Conservation (phyloP, 108 stramenopile genomes). For the Skeletonema potamos region DNA sequence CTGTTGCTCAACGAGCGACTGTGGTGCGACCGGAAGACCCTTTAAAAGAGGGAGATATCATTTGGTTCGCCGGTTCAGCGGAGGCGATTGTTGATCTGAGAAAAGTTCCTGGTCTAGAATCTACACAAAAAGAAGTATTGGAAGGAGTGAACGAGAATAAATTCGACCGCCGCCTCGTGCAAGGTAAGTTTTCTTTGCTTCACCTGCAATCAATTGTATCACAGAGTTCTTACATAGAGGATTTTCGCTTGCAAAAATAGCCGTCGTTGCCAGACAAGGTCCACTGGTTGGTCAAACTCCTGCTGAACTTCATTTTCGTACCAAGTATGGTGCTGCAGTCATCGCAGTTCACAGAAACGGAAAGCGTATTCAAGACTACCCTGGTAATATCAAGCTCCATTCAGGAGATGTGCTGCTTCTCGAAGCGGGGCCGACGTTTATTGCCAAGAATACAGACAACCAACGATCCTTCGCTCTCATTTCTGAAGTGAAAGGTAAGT, state of each 20-base stretch:
- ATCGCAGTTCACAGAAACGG: constrained; percentile 86
- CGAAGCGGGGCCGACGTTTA: constrained; percentile 85
- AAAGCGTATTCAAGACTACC: constrained; percentile 76
- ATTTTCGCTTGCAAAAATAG: constrained; percentile 9
- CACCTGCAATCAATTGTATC: background rate
- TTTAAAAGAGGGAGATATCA: constrained; percentile 41
- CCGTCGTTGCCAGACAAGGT: constrained; percentile 73
- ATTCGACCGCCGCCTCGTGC: constrained; percentile 76
- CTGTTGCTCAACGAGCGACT: constrained; percentile 57
- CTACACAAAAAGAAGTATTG: constrained; percentile 66
- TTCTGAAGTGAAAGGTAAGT: constrained; percentile 59
- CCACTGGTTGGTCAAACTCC: constrained; percentile 81
- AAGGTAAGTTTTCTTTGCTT: constrained; percentile 21
- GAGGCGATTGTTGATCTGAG: constrained; percentile 56
- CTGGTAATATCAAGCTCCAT: constrained; percentile 79
- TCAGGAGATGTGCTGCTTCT: constrained; percentile 81
- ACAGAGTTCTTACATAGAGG: too few species aligned
- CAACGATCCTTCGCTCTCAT: constrained; percentile 76
- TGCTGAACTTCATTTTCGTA: constrained; percentile 70
- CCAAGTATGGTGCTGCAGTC: constrained; percentile 83
- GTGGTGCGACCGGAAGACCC: constrained; percentile 74
- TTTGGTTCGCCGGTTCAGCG: constrained; percentile 80
- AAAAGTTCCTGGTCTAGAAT: constrained; percentile 77
- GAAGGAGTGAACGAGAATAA: constrained; percentile 70
- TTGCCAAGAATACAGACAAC: constrained; percentile 54